Evolutionary conservation across 1,284 basidiomycete genomes (phyloP), one percentile per base, ranked within the genome.

Genomic region (Naganishia cerealis): DNA sequence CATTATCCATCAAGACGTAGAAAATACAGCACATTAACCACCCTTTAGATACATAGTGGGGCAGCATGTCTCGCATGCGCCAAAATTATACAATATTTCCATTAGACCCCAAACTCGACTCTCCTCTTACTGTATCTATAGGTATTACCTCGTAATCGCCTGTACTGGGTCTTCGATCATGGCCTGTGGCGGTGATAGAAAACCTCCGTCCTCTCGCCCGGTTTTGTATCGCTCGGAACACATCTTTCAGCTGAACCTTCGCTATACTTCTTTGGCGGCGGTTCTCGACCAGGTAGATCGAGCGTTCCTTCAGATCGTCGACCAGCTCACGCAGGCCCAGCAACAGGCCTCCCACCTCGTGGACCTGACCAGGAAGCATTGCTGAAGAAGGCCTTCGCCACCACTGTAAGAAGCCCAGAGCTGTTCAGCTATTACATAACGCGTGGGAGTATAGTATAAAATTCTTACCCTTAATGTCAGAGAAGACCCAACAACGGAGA

Each of bases 401-500:
- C 87, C 90, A 89, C 77, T 78, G 57, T 26, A 8, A 40, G 8
- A 46, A n/a, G 26, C 13, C 1, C 10, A 38, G 40, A 36, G 33
- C n/a, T 33, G 38, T 68, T 65, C 8, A 55, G 48, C 46, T 18
- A 67, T 42, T 15, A 7, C 18, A 13, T 10, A 15, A 9, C n/a
- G 42, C 53, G 29, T 59, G 15, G 57, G 67, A 63, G 33, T 10
- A 15, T 53, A 8, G 29, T 63, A 18, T 26, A 3, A 42, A 9
- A 43, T 4, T 46, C 78, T 75, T 68, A 80, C 79, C 76, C 86
- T 90, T 72, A 99, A 83, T 58, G 90, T 88, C 75, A 99, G 82
- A 67, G 91, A 94, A 72, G 91, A 94, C 21, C 86, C 87, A 10
- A 99, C 95, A 61, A 99, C 96, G 73, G 92, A 94, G 54, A 99